Evolutionary conservation across 441 rosid species (phyloP), one percentile per base, ranked within the genome.

Genomic region (Jatropha podagrica): DNA sequence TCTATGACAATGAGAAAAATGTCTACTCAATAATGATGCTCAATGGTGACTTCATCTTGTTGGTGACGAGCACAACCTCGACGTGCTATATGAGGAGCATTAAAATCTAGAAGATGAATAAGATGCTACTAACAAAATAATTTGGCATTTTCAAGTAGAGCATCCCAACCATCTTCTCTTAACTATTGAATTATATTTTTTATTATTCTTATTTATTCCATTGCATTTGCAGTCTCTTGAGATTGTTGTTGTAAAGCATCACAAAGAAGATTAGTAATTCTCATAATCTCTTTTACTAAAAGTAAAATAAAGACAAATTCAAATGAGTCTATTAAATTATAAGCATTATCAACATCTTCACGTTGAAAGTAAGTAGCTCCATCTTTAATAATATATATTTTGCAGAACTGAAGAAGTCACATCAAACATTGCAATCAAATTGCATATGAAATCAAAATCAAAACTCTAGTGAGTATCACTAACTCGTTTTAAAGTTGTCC

Each of bases 381-480:
- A 26, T 59, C 56, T 3, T 49, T 3, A 9, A 2, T 7, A 40
- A 73, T 69, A 4, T 68, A 73, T 69, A 4, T 68, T 42, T 9
- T 46, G 41, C 32, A 73, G 48, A 64, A 80, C 59, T 2, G 0
- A 0, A 20, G 41, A 69, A 48, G 73, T 62, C 15, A 54, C 14
- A 11, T 12, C 20, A 40, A 26, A 81, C 52, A 76, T 58, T 17
- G 12, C 8, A 5, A 77, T 5, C 1, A 80, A 27, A 5, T 38
- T 69, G 44, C 26, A 65, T 11, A 77, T 4, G 17, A 26, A 64
- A 40, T 59, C 18, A 14, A 69, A 65, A 51, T 70, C 56, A 37
- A 70, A 81, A 41, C 78, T 23, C 59, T 52, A 51, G 7, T 37
- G 68, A 37, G 76, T 69, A 59, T 77, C 73, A 0, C 65, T 0